A percentile compares a stretch with the other conserved stretches of the same genome.
Evolutionary conservation across 495 filamentous ascomycete species (phyloP).

Genomic region (Apodospora peruviana): DNA sequence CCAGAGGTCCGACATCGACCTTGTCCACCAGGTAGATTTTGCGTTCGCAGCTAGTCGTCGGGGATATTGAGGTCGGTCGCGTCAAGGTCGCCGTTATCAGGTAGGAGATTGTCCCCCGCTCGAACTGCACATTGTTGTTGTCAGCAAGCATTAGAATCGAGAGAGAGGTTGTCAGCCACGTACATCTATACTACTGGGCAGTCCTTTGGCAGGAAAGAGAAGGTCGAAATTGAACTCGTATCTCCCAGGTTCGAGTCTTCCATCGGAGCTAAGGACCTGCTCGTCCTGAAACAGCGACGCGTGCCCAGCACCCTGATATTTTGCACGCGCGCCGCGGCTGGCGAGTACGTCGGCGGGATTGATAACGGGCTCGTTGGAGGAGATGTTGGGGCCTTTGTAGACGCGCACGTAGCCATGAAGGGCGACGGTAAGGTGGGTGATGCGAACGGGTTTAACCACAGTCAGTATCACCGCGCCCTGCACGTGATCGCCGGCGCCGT

Average conservation of each 20-base stretch:
- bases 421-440: constrained; percentile 85
- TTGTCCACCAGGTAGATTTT: constrained; percentile 75
- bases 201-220: constrained; percentile 63
- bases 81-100: constrained; percentile 85
- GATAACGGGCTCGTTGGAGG: constrained; percentile 51
- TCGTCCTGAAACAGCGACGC: constrained; percentile 89
- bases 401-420: constrained; percentile 88
- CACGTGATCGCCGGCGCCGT: constrained; percentile 59
- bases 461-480: constrained; percentile 74
- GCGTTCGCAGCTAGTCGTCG: constrained; percentile 69
- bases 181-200: constrained; percentile 94
- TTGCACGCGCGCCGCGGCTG: constrained; percentile 48
- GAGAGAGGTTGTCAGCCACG: constrained; percentile 24
- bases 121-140: constrained; percentile 58
- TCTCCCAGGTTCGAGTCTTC: constrained; percentile 72
- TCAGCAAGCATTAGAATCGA: background rate
- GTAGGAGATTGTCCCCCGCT: constrained; percentile 89
- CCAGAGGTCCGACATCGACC: constrained; percentile 51
- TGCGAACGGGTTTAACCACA: constrained; percentile 72
- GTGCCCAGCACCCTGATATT: constrained; percentile 77
- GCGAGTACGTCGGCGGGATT: constrained; percentile 34
- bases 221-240: constrained; percentile 95
- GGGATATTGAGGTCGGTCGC: constrained; percentile 77
- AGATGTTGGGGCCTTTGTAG: constrained; percentile 65
- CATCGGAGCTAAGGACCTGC: constrained; percentile 82